A percentile compares a stretch with the other conserved stretches of the same genome.
phyloP scores from a whole-genome alignment of 306 rosid genomes.

The Inga oerstediana region DNA sequence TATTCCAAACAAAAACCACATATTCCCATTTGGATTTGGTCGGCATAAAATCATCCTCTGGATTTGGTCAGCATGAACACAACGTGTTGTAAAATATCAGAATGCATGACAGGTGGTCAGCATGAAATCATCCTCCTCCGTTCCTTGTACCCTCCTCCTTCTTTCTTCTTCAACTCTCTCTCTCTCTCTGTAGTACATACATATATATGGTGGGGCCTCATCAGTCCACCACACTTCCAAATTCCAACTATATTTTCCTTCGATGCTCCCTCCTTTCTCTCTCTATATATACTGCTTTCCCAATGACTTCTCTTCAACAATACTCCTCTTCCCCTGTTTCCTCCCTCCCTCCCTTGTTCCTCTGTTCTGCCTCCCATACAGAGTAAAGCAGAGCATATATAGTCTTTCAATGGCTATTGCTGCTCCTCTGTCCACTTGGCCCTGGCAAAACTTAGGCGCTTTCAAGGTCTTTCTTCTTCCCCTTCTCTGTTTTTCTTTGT shows the following conservation, averaged over 20 bases:
- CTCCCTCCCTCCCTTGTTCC: background rate
- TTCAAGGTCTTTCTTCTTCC: slow-evolving; percentile 57
- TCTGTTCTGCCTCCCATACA: background rate
- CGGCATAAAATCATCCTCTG: too few relatives aligned
- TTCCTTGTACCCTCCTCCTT: background rate
- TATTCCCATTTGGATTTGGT: too few relatives aligned
- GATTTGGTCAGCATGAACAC: too few relatives aligned
- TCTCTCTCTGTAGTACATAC: background rate
- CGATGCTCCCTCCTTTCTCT: background rate
- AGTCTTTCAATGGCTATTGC: slow-evolving; percentile 46
- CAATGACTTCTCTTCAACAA: background rate
- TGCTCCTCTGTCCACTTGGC: slow-evolving; percentile 83
- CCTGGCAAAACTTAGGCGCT: slow-evolving; percentile 77
- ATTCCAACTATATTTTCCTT: background rate
- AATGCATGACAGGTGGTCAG: background rate
- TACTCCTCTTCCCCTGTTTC: background rate
- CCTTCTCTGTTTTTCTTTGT: background rate
- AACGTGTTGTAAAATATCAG: background rate
- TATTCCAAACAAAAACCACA: too few relatives aligned
- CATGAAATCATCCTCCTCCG: background rate
- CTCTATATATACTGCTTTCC: background rate
- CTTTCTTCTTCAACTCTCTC: background rate
- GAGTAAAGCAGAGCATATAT: background rate
- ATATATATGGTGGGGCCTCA: background rate
- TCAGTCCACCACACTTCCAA: background rate